Conservation (phyloP, 441 rosid genomes). For the Geranium incanum region DNA sequence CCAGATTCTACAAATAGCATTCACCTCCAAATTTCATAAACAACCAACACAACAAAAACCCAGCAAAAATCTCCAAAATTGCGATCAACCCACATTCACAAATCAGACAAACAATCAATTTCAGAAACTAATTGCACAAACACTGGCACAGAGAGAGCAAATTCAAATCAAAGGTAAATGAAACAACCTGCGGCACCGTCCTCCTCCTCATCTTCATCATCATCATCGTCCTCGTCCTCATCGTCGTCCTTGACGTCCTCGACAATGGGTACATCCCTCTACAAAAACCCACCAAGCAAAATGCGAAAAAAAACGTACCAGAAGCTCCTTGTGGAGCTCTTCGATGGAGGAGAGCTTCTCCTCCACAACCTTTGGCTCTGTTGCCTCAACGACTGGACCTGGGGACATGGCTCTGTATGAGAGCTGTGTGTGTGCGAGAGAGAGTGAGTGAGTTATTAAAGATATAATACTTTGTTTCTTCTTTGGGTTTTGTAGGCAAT, state of each 20-base stretch:
- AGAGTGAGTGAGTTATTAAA: background rate
- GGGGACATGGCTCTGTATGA: slow-evolving; percentile 2
- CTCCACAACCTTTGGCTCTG: background rate
- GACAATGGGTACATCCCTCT: slow-evolving; percentile 6
- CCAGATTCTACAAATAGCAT: background rate
- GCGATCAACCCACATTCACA: background rate
- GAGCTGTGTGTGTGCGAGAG: background rate
- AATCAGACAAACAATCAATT: background rate
- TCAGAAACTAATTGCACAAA: background rate
- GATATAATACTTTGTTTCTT: background rate
- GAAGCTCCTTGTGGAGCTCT: background rate
- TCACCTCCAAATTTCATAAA: slow-evolving; percentile 1
- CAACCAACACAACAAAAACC: background rate
- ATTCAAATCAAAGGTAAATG: background rate
- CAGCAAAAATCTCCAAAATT: background rate
- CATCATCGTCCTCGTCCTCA: slow-evolving; percentile 1
- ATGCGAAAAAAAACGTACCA: background rate
- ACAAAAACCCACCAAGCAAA: background rate
- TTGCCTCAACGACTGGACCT: slow-evolving; percentile 7
- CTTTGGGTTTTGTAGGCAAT: background rate
- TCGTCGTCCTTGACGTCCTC: slow-evolving; percentile 1
- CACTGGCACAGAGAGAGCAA: too few relatives aligned
- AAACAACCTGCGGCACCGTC: slow-evolving; percentile 6
- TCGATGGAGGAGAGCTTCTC: slow-evolving; percentile 2
- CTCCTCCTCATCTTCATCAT: background rate